Evolutionary conservation across 2,329 filamentous ascomycete species (phyloP).

Genomic region (Pseudogymnoascus sp.): DNA sequence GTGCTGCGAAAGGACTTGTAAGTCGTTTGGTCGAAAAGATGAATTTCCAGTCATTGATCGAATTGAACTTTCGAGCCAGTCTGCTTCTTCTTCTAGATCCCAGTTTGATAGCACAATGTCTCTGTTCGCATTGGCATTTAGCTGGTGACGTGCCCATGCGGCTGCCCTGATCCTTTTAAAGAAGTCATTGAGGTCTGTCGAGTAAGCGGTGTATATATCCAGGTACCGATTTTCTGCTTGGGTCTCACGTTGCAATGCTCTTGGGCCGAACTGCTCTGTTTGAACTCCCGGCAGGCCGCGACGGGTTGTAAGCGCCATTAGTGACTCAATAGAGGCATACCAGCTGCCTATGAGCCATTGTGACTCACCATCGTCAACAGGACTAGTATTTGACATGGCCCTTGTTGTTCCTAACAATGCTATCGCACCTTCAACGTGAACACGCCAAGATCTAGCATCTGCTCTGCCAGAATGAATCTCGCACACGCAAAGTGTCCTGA

Average conservation of each 20-base stretch:
- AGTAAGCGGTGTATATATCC: conserved; percentile 36
- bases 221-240: conserved; percentile 26
- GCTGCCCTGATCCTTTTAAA: conserved; percentile 32
- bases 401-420: conserved; percentile 28
- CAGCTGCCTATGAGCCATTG: conserved; percentile 28
- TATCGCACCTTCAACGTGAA: conserved; percentile 34
- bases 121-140: conserved; percentile 4
- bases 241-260: not conserved
- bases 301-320: conserved; percentile 31
- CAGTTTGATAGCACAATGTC: conserved; percentile 16
- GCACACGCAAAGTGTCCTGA: conserved; percentile 34
- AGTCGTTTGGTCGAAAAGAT: conserved; percentile 22
- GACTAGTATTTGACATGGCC: not conserved
- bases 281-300: conserved; percentile 25
- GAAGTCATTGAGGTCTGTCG: conserved; percentile 30
- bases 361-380: conserved; percentile 2
- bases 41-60: conserved; percentile 29
- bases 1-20: conserved; percentile 12
- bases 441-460: conserved; percentile 32
- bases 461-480: conserved; percentile 35
- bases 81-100: conserved; percentile 24
- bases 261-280: not conserved
- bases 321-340: conserved; percentile 34
- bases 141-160: conserved; percentile 26
- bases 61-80: conserved; percentile 28